Evolutionary conservation across 177 flowering plant genomes (phyloP), one percentile per base, ranked within the genome.

Genomic region (Vitis hybrid): DNA sequence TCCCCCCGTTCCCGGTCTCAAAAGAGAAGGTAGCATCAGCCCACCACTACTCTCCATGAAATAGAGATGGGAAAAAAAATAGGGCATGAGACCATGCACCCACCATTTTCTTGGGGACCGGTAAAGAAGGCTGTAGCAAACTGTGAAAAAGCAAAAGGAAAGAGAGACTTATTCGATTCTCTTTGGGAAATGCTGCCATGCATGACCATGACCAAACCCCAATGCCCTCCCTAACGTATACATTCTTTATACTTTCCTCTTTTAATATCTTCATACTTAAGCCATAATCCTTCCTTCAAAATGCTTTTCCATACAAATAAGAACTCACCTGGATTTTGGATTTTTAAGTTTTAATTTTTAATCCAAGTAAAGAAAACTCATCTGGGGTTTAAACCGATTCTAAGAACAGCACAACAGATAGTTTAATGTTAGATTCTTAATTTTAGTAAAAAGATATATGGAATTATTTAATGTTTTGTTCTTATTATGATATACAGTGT

Each of bases 151-250:
- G 75, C 60, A 64, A 70, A 74, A 77, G 70, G 53, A 66, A 67
- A 70, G 56, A 72, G 16, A 63, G 33, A 74, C 73, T 76, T 83
- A 86, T 76, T 84, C 83, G 87, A 86, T 86, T 86, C 89, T 82
- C 80, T 79, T 84, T 70, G 86, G 86, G 84, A 74, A 83, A 82
- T 79, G 86, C 84, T 80, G 80, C 86, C 86, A 83, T 86, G 89
- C 89, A 83, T 75, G 77, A 81, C 77, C 80, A 80, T 69, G 26
- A 31, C 60, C 64, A 60, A 13, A 12, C 69, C 63, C 62, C 18
- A 53, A 26, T 26, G 26, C 26, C 15, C 22, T 26, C 3, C 49
- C 51, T 50, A 75, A 67, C 74, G 73, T 72, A 73, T 73, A 72
- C 73, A 52, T 50, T 15, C 20, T 20, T 29, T 62, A 26, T 16